These are phyloP conservation scores for Osmanthus fragrans DNA, from an alignment of 257 asterid species.

Conservation along the genomic window DNA sequence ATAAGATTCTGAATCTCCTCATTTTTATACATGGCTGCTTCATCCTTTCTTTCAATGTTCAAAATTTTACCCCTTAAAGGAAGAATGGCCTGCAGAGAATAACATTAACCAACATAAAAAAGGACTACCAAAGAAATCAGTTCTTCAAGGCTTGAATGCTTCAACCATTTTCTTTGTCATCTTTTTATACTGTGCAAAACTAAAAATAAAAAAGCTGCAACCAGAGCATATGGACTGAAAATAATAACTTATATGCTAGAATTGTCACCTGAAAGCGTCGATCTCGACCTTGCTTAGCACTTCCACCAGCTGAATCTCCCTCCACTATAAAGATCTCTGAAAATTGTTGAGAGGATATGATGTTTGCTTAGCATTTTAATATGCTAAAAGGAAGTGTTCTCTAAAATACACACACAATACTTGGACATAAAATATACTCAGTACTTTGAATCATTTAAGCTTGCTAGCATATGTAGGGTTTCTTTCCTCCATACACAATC, in stretches of 20 bases:
- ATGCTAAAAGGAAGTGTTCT: conserved; percentile 4
- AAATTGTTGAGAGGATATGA: conserved; percentile 18
- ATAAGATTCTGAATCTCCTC: conserved; percentile 99
- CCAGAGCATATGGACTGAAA: not conserved
- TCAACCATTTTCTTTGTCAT: not conserved
- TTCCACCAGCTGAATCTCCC: conserved; percentile 99
- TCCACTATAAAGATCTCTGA: conserved; percentile 97
- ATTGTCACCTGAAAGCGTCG: conserved; percentile 90
- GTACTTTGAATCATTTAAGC: not conserved
- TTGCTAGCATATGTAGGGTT: not conserved
- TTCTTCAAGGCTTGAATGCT: not conserved
- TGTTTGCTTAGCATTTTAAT: not conserved
- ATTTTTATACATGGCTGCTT: conserved; percentile 97
- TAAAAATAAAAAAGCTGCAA: not conserved
- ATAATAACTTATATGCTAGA: conserved; percentile 2
- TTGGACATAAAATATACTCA: not conserved
- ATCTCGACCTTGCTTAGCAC: conserved; percentile 99
- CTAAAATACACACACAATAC: not conserved
- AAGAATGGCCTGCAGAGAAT: conserved; percentile 75
- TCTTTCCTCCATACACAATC: not conserved
- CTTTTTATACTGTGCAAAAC: not conserved
- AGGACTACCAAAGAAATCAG: not conserved
- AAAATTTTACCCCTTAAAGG: conserved; percentile 96
- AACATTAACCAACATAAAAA: not conserved
- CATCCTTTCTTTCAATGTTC: conserved; percentile 93